Conservation (phyloP, 768 basidiomycete species). For the Pilatotrama ljubarskyi region DNA sequence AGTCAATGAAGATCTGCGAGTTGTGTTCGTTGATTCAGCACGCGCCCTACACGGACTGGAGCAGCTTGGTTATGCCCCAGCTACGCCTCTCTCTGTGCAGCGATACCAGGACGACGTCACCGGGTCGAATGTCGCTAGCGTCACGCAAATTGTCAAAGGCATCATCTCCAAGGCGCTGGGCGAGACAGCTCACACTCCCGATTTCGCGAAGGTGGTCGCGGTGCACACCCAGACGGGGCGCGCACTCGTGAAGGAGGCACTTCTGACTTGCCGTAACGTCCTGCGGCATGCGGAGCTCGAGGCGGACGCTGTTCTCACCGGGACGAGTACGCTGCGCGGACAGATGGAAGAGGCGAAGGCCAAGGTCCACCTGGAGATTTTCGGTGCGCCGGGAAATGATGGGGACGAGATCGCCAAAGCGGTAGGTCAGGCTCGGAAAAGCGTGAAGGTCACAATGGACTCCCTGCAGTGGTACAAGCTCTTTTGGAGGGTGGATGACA, state of each 20-base stretch:
- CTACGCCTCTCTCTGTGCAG: constrained; percentile 53
- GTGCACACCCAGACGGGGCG: constrained; percentile 25
- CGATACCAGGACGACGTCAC: constrained; percentile 63
- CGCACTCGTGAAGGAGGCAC: constrained; percentile 22
- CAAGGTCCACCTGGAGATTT: constrained; percentile 22
- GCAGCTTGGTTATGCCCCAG: constrained; percentile 45
- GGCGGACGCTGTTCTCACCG: constrained; percentile 14
- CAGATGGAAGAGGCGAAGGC: constrained; percentile 28
- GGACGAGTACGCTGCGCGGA: constrained; percentile 18
- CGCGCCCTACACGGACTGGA: constrained; percentile 58
- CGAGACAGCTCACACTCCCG: neutral
- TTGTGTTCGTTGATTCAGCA: constrained; percentile 56
- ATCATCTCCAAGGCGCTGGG: constrained; percentile 1
- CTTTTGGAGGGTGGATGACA: constrained; percentile 43
- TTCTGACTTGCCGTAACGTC: constrained; percentile 14
- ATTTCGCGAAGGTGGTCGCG: neutral
- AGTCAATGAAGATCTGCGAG: constrained; percentile 27
- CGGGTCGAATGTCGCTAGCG: constrained; percentile 55
- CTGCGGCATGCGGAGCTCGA: constrained; percentile 22
- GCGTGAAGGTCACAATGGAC: constrained; percentile 34
- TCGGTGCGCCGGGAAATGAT: constrained; percentile 20
- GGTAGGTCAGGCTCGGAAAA: constrained; percentile 30
- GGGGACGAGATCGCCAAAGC: constrained; percentile 30
- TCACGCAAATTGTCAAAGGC: constrained; percentile 42
- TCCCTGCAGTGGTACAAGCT: constrained; percentile 41